Base-by-base conservation (phyloP, 108 stramenopile genomes). In the Nannochloropsis granulata region DNA sequence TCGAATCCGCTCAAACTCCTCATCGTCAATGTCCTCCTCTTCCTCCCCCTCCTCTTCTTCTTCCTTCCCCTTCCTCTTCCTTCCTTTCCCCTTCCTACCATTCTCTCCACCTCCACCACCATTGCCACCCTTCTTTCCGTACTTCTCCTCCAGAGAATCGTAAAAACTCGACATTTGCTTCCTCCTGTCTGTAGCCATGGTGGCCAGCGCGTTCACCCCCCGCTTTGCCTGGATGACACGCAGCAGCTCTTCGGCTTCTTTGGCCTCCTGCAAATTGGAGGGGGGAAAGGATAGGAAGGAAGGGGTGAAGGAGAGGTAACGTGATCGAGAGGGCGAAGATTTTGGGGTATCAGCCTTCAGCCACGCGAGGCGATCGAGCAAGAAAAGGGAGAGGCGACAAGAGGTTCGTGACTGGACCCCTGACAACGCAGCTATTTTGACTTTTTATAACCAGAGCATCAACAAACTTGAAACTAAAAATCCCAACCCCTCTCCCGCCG, bases 1-100 rank as follows among this genome's bases (percentile, higher is more conserved):
- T 43, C 81, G 85, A 43, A 85, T 81, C 43, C 85, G 85, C 10
- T 85, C 85, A 78, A 85, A 85, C 46, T 85, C 85, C 23, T 25
- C 85, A 43, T 85, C 85, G 71, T 85, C 85, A 10, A 85, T 81
- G 81, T 79, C 79, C 24, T 23, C 9, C 23, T 21, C 13, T 13
- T 78, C 81, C 11, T 25, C 56, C 34, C 45, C 24, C 19, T 56
- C 42, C 21, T 13, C 43, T 24, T 71, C 81, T 43, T 43, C 81
- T 21, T 24, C 12, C 23, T 56, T 44, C 26, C 45, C 23, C 43
- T 26, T 14, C 80, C 42, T 23, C 21, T 43, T 34, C 78, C 78
- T 46, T 34, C 81, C 42, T 13, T 14, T 25, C 81, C 45, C 80
- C 24, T 78, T 43, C 23, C 43, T 13, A 21, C 84, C 80, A 23